phyloP scores from a whole-genome alignment of 129 eudicot species.

The Erigeron canadensis region DNA sequence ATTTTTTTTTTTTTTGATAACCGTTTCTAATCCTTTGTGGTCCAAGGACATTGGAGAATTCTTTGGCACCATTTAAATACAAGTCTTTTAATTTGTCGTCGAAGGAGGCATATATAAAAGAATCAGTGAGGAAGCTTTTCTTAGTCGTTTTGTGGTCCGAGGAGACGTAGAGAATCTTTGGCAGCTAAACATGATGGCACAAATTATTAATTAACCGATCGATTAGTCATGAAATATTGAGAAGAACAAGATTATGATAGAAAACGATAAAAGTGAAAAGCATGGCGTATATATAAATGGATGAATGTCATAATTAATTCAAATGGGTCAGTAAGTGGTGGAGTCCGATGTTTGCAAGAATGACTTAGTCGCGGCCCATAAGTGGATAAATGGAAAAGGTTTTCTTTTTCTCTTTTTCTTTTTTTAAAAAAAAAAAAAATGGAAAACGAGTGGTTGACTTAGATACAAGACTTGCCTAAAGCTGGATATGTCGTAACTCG shows the following conservation, averaged over 20 bases:
- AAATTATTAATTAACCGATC: slow-evolving; percentile 13
- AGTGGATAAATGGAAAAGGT: too few relatives aligned
- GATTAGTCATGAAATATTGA: not conserved
- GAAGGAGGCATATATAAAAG: not conserved
- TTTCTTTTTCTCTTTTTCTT: too few relatives aligned
- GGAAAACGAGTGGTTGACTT: too few relatives aligned
- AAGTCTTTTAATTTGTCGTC: slow-evolving; percentile 2
- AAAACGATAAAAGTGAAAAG: not conserved
- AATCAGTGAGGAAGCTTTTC: not conserved
- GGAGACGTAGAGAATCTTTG: slow-evolving; percentile 25
- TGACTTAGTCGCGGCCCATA: too few relatives aligned
- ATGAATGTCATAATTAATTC: too few relatives aligned
- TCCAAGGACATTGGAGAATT: slow-evolving; percentile 1
- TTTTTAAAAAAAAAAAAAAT: too few relatives aligned
- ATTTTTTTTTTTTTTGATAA: slow-evolving; percentile 12
- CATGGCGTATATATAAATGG: too few relatives aligned
- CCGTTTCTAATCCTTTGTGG: slow-evolving; percentile 16
- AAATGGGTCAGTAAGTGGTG: too few relatives aligned
- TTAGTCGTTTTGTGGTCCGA: slow-evolving; percentile 29
- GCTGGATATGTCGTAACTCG: too few relatives aligned
- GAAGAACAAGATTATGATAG: not conserved
- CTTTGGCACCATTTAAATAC: not conserved
- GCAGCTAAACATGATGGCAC: slow-evolving; percentile 19
- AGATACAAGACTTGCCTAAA: too few relatives aligned
- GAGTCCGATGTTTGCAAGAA: too few relatives aligned